A percentile compares a stretch with the other conserved stretches of the same genome.
Evolutionary conservation across 768 basidiomycete species (phyloP).

Genomic region (Collybia nuda): DNA sequence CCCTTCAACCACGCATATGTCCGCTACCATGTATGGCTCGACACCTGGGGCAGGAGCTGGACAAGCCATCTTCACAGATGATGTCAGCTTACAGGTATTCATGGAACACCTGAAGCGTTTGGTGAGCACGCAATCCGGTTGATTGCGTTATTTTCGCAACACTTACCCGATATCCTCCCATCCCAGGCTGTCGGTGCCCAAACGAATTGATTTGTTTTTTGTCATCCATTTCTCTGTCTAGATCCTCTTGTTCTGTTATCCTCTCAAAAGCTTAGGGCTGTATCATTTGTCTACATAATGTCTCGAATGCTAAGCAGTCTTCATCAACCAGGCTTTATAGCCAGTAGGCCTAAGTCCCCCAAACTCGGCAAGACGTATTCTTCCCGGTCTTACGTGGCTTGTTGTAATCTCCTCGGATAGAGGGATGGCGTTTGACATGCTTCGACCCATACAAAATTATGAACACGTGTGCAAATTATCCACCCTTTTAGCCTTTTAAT

Average conservation of each 20-base stretch:
- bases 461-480: too few relatives aligned
- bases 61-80: slow-evolving; percentile 97
- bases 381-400: too few relatives aligned
- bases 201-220: slow-evolving; percentile 45
- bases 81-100: slow-evolving; percentile 96
- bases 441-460: too few relatives aligned
- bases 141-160: background rate
- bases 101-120: slow-evolving; percentile 97
- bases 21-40: slow-evolving; percentile 85
- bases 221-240: slow-evolving; percentile 8
- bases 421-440: too few relatives aligned
- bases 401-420: too few relatives aligned
- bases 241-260: slow-evolving; percentile 10
- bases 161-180: slow-evolving; percentile 6
- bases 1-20: slow-evolving; percentile 98
- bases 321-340: background rate
- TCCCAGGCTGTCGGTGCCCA: slow-evolving; percentile 66
- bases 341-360: too few relatives aligned
- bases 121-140: slow-evolving; percentile 41
- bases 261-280: slow-evolving; percentile 9
- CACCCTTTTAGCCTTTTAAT: too few relatives aligned
- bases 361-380: too few relatives aligned
- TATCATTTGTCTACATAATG: slow-evolving; percentile 1
- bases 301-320: slow-evolving; percentile 8
- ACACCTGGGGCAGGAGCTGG: slow-evolving; percentile 65